phyloP scores from a whole-genome alignment of 2,329 filamentous ascomycete species.

The Sporothrix schenckii region DNA sequence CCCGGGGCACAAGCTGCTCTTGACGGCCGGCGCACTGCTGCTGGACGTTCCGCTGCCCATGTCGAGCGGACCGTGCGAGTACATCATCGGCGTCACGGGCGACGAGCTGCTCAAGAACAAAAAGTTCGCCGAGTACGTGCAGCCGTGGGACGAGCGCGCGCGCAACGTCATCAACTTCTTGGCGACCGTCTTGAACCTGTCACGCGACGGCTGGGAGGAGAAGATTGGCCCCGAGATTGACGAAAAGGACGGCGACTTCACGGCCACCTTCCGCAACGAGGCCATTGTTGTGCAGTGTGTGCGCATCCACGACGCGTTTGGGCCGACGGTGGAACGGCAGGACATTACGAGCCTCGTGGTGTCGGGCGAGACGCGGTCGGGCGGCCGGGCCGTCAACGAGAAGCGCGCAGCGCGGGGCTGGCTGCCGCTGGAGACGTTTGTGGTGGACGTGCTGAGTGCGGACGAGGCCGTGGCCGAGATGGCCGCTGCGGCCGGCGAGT shows the following conservation, averaged over 20 bases:
- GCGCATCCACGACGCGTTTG: slow-evolving; percentile 83
- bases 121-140: slow-evolving; percentile 78
- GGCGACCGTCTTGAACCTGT: slow-evolving; percentile 59
- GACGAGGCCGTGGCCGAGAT: slow-evolving; percentile 54
- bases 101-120: slow-evolving; percentile 87
- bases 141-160: slow-evolving; percentile 78
- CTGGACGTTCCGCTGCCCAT: slow-evolving; percentile 56
- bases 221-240: slow-evolving; percentile 45
- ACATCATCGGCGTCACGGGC: slow-evolving; percentile 86
- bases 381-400: slow-evolving; percentile 84
- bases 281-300: slow-evolving; percentile 73
- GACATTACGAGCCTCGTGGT: slow-evolving; percentile 79
- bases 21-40: slow-evolving; percentile 81
- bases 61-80: slow-evolving; percentile 52
- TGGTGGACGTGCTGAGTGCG: slow-evolving; percentile 84
- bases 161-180: slow-evolving; percentile 72
- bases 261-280: slow-evolving; percentile 61
- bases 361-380: slow-evolving; percentile 82
- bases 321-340: slow-evolving; percentile 84
- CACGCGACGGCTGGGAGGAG: slow-evolving; percentile 50
- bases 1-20: slow-evolving; percentile 90
- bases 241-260: slow-evolving; percentile 50
- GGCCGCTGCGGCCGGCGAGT: slow-evolving; percentile 40
- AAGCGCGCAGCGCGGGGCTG: slow-evolving; percentile 76
- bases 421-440: slow-evolving; percentile 75